phyloP scores from a whole-genome alignment of 345 rosid species.

The Lumnitzera racemosa region DNA sequence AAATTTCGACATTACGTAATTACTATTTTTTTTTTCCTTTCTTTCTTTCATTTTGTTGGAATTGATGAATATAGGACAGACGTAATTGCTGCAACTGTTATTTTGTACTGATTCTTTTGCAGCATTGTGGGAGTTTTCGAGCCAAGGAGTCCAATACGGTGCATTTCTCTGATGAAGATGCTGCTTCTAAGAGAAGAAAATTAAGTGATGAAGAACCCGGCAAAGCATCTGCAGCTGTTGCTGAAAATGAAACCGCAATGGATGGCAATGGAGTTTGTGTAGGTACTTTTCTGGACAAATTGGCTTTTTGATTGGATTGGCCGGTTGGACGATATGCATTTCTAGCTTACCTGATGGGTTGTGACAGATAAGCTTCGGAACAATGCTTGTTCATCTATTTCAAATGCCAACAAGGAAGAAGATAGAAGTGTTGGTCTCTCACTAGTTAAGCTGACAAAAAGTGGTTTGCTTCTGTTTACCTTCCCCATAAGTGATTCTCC shows the following conservation, averaged over 20 bases:
- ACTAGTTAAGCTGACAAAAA: constrained; percentile 72
- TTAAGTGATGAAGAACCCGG: constrained; percentile 23
- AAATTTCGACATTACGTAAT: not conserved
- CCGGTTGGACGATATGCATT: not conserved
- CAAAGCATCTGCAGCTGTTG: constrained; percentile 4
- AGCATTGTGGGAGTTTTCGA: constrained; percentile 3
- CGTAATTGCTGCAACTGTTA: no score
- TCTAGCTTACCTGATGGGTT: not conserved
- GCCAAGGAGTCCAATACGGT: constrained; percentile 4
- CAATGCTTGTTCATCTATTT: constrained; percentile 14
- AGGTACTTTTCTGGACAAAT: constrained; percentile 10
- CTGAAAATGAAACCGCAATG: constrained; percentile 11
- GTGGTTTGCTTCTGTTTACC: constrained; percentile 78
- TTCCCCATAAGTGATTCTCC: constrained; percentile 34
- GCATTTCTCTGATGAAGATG: constrained; percentile 18
- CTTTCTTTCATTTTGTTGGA: not conserved
- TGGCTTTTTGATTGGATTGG: constrained; percentile 1
- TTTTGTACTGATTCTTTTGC: not conserved
- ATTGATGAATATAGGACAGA: not conserved
- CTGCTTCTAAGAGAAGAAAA: constrained; percentile 46
- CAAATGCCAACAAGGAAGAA: constrained; percentile 16
- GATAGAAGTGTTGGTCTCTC: constrained; percentile 47
- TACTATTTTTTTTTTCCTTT: not conserved
- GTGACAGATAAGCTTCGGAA: constrained; percentile 25
- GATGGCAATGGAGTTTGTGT: not conserved